Conservation (phyloP, 2,329 filamentous ascomycete species). For the Macroventuria anomochaeta region DNA sequence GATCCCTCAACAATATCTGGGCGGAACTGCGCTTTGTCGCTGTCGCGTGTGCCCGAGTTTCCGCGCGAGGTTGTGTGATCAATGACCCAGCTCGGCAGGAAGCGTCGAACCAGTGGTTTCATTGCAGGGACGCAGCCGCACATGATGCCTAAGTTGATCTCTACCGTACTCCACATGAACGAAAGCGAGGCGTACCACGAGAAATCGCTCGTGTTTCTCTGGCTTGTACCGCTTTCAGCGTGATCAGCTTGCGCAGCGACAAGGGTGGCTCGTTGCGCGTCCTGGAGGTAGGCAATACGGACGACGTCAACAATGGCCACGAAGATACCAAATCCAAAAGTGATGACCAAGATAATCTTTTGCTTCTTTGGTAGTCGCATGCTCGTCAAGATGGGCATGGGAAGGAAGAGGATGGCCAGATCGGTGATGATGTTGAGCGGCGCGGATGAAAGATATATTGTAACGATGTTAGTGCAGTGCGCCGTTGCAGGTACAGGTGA, state of each 20-base stretch:
- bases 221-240: constrained; percentile 33
- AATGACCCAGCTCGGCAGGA: constrained; percentile 63
- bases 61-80: constrained; percentile 50
- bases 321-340: constrained; percentile 86
- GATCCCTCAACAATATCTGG: constrained; percentile 32
- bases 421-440: constrained; percentile 94
- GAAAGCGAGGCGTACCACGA: constrained; percentile 79
- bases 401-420: constrained; percentile 82
- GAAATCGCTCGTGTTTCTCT: constrained; percentile 58
- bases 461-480: constrained; percentile 67
- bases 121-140: constrained; percentile 92
- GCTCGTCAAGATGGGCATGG: constrained; percentile 78
- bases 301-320: constrained; percentile 88
- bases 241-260: constrained; percentile 47
- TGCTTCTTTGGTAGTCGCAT: constrained; percentile 86
- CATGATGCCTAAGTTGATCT: constrained; percentile 88
- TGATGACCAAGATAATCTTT: constrained; percentile 84
- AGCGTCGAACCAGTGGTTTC: constrained; percentile 78
- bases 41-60: constrained; percentile 34
- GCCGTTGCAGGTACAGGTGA: constrained; percentile 54
- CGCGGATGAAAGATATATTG: constrained; percentile 73
- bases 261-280: constrained; percentile 62
- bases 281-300: constrained; percentile 87
- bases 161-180: constrained; percentile 92
- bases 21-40: constrained; percentile 37